Evolutionary conservation across 2,329 filamentous ascomycete genomes (phyloP).

Genomic region (Ophiosphaerella korrae): DNA sequence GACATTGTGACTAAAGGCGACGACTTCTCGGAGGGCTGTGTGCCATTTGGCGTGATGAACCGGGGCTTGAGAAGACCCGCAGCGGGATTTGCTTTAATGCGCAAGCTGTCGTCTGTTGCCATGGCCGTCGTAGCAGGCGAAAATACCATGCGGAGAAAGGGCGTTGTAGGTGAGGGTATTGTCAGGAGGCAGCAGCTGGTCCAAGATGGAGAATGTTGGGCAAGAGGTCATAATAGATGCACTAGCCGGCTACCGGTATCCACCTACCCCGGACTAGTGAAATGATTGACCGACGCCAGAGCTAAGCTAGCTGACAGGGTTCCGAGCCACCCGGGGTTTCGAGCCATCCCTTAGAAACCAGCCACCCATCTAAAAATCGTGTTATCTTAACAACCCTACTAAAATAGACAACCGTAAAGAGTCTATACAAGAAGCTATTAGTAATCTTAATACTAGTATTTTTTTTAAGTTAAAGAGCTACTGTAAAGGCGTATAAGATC

Average conservation of each 20-base stretch:
- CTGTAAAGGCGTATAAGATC: no score
- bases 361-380: no score
- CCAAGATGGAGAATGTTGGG: constrained; percentile 7
- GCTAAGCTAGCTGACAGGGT: no score
- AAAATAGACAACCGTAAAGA: no score
- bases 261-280: constrained; percentile 10
- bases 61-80: constrained; percentile 28
- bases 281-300: constrained; percentile 5
- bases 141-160: background rate
- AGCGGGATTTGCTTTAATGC: constrained; percentile 21
- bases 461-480: no score
- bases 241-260: constrained; percentile 1
- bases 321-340: no score
- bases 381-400: no score
- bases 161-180: background rate
- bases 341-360: no score
- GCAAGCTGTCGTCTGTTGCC: constrained; percentile 33
- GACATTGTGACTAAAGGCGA: constrained; percentile 38
- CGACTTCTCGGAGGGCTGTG: constrained; percentile 29
- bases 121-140: constrained; percentile 12
- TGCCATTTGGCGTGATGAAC: constrained; percentile 30
- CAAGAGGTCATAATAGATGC: constrained; percentile 12
- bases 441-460: no score
- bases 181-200: constrained; percentile 16
- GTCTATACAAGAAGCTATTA: no score